Base-by-base conservation (phyloP, 1,284 basidiomycete genomes). In the Testicularia cyperi region DNA sequence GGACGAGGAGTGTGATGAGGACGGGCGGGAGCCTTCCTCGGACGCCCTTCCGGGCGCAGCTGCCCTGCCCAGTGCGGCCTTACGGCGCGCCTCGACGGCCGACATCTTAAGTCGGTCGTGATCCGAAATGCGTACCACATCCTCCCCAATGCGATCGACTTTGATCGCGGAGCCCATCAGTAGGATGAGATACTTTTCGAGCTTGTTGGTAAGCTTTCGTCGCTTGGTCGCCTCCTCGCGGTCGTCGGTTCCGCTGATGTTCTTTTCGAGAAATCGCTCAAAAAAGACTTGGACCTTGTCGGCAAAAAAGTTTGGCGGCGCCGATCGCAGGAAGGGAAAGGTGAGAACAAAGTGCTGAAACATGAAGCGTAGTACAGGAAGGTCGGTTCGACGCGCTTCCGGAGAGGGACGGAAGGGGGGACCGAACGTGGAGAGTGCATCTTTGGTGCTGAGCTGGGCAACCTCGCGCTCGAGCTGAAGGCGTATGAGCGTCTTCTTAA, bases 401-500 rank as follows among this genome's bases (percentile, higher is more conserved):
- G 52, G 30, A 2, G 69, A 65, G 1, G 68, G 52, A 24, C 57
- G 46, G 44, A 76, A 76, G n/a, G 74, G 74, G n/a, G 74, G 71
- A 3, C 74, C 74, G 21, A 76, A 65, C 24, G 64, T 65, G 24
- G 66, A 68, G 10, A 76, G 70, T 0, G 70, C 74, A 47, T 75
- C 68, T 25, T 54, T 60, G 28, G 60, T 58, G 36, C 38, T 64
- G 34, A 73, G 58, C 34, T 55, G 36, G 15, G 43, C 32, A 7
- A 75, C 48, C 35, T 76, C 74, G 8, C 30, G 39, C 24, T 97
- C 92, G 26, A 80, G 80, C 77, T 96, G 86, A 31, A 95, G 84
- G 62, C 87, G 84, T 33, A 97, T 83, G 42, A 96, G 85, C n/a
- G 87, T 83, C 78, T 94, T 92, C 80, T 95, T 96, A 74, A 96